Evolutionary conservation across 176 grass and related monocot species (phyloP), one percentile per base, ranked within the genome.

Genomic region (Triticum aestivum): DNA sequence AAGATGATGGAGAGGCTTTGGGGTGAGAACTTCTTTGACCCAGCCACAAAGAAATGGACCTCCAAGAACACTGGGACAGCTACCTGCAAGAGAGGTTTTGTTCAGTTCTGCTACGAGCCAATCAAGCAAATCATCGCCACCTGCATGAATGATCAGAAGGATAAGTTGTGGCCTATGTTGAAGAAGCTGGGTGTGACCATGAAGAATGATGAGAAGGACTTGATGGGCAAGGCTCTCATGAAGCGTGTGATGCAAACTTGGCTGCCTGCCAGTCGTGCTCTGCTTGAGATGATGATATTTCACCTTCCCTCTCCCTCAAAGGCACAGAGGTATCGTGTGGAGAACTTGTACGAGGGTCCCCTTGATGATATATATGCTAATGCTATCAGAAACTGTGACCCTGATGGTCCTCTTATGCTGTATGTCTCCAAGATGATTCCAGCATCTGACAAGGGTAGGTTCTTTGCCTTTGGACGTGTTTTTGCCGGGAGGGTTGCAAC

Each of bases 1-100:
- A 97, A 97, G 79, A 97, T 97, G 94, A 97, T 94, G 94, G 94
- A 94, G 92, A 93, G 91, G 74, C 91, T 97, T 0, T 97, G 94
- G 89, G 94, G 91, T 87, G 94, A 96, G 94, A 96, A 96, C 62
- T 93, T 67, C 84, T 96, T 96, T 61, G 94, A 96, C 79, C 94
- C 94, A n/a, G 23, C 77, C 35, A 96, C 94, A 41, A 93, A 90
- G 87, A 96, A 93, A 86, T 93, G 94, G 91, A 93, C 94, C 33
- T 86, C 15, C 32, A 96, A 91, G 81, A 91, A 83, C 85, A 91
- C 91, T 30, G 89, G 91, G 0, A 78, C 91, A 20, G 65, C 87
- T 83, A 89, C 89, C 45, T 97, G 94, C 13, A 97, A 94, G 79
- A 86, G 94, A 88, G 94, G 94, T 3, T 97, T 97, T 35, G 94